A percentile compares a stretch with the other conserved stretches of the same genome.
Evolutionary conservation across 2,329 filamentous ascomycete species (phyloP).

Genomic region (Cephalotrichum gorgonifer): DNA sequence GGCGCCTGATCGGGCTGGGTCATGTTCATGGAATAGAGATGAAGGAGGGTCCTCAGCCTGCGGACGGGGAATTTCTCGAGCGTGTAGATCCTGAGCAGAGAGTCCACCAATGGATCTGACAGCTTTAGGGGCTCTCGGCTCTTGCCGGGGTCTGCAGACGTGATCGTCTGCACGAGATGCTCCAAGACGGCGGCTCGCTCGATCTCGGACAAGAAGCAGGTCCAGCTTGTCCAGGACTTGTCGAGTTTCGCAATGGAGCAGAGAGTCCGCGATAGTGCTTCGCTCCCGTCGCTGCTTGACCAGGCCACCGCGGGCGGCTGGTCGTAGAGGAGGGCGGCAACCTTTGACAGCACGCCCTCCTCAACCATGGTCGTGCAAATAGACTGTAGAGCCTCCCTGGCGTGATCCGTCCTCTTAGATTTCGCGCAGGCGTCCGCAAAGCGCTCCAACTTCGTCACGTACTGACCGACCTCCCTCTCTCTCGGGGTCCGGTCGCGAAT

Average conservation of each 20-base stretch:
- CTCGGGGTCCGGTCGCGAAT: constrained; percentile 40
- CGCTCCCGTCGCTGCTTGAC: constrained; percentile 36
- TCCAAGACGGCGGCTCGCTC: constrained; percentile 50
- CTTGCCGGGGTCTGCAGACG: constrained; percentile 21
- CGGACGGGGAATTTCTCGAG: constrained; percentile 40
- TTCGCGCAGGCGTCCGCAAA: constrained; percentile 51
- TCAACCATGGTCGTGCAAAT: constrained; percentile 54
- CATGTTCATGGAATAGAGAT: constrained; percentile 37
- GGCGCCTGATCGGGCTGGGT: constrained; percentile 28
- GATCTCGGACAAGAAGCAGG: constrained; percentile 36
- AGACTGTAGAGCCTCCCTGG: constrained; percentile 45
- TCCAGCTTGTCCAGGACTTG: constrained; percentile 45
- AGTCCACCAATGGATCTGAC: constrained; percentile 33
- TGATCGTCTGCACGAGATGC: constrained; percentile 43
- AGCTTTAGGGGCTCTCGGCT: constrained; percentile 24
- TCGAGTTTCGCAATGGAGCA: constrained; percentile 50
- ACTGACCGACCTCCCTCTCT: constrained; percentile 49
- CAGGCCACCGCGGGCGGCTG: constrained; percentile 43
- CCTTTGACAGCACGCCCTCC: constrained; percentile 41
- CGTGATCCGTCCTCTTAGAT: constrained; percentile 42
- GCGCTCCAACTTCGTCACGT: constrained; percentile 55
- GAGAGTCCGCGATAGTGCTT: constrained; percentile 47
- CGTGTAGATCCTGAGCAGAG: constrained; percentile 39
- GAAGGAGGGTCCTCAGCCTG: constrained; percentile 38
- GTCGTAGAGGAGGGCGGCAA: constrained; percentile 38